phyloP scores from a whole-genome alignment of 2,329 filamentous ascomycete genomes.

The Epichloe elymi region DNA sequence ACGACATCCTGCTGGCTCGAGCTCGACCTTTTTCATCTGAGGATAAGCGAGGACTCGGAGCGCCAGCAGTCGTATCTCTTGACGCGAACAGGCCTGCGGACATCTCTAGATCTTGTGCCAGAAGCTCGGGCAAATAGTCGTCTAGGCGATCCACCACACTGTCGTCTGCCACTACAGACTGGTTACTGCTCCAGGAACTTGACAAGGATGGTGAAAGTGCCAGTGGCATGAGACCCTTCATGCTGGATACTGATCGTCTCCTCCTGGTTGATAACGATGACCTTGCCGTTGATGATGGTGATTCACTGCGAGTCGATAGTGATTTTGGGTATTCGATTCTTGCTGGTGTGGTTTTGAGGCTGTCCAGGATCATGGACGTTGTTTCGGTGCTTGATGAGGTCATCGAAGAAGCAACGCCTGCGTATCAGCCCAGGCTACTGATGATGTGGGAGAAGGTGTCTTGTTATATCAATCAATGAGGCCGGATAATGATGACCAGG shows the following conservation, averaged over 20 bases:
- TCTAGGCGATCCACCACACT: slow-evolving; percentile 18
- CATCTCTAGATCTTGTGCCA: slow-evolving; percentile 40
- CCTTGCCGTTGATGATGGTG: slow-evolving; percentile 8
- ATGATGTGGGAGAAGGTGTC: background rate
- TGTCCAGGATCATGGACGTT: slow-evolving; percentile 4
- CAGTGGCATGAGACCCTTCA: slow-evolving; percentile 26
- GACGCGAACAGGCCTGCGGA: slow-evolving; percentile 35
- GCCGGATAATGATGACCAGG: background rate
- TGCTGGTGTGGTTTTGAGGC: background rate
- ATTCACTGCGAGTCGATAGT: slow-evolving; percentile 1
- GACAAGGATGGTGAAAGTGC: slow-evolving; percentile 18
- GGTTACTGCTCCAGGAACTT: slow-evolving; percentile 9
- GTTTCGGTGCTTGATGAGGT: background rate
- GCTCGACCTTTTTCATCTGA: slow-evolving; percentile 13
- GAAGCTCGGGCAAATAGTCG: slow-evolving; percentile 40
- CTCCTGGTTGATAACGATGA: slow-evolving; percentile 11
- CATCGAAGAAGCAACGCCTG: slow-evolving; percentile 5
- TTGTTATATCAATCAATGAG: slow-evolving; percentile 3
- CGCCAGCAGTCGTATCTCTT: slow-evolving; percentile 39
- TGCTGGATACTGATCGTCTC: slow-evolving; percentile 25
- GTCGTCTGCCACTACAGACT: slow-evolving; percentile 12
- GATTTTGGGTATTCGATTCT: background rate
- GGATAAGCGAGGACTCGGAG: slow-evolving; percentile 26
- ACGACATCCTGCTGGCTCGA: slow-evolving; percentile 6
- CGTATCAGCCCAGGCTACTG: slow-evolving; percentile 5